Percentiles rank a stretch among this genome's conserved stretches.
phyloP scores from a whole-genome alignment of 352 stramenopile species.

The Blastocystis sp. region DNA sequence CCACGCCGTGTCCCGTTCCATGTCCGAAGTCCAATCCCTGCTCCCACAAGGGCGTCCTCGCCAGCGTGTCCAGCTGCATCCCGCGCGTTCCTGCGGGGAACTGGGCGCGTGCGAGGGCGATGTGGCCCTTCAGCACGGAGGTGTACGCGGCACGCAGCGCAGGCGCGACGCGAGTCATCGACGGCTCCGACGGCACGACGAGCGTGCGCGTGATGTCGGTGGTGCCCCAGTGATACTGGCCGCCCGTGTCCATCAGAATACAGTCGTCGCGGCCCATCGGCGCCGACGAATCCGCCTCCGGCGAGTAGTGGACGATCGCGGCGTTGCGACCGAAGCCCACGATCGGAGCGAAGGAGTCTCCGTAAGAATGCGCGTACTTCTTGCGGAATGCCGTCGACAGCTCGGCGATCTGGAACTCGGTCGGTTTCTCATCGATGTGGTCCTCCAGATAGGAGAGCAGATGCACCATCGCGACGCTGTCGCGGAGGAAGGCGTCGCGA shows the following conservation, averaged over 20 bases:
- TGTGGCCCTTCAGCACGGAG: conserved; percentile 88
- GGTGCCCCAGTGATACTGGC: conserved; percentile 86
- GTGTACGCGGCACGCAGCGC: conserved; percentile 70
- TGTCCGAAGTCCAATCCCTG: conserved; percentile 89
- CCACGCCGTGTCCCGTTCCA: conserved; percentile 90
- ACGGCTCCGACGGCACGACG: conserved; percentile 64
- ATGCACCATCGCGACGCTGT: conserved; percentile 82
- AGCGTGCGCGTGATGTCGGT: conserved; percentile 96
- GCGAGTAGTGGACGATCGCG: conserved; percentile 74
- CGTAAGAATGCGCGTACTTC: conserved; percentile 72
- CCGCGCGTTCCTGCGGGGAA: conserved; percentile 67
- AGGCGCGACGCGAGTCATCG: neutral
- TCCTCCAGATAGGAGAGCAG: conserved; percentile 74
- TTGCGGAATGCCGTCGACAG: conserved; percentile 77
- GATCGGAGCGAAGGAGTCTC: conserved; percentile 92
- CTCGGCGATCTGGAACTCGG: conserved; percentile 73
- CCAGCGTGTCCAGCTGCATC: conserved; percentile 80
- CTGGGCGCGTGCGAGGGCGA: conserved; percentile 79
- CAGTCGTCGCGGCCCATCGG: conserved; percentile 79
- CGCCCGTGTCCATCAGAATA: conserved; percentile 94
- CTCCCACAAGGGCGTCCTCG: conserved; percentile 82
- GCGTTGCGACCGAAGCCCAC: conserved; percentile 84
- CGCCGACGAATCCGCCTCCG: conserved; percentile 69
- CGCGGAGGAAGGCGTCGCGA: conserved; percentile 80
- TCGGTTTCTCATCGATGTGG: conserved; percentile 65